Conservation (phyloP, 163 green algal species). For the Coccomyxa subellipsoidea region DNA sequence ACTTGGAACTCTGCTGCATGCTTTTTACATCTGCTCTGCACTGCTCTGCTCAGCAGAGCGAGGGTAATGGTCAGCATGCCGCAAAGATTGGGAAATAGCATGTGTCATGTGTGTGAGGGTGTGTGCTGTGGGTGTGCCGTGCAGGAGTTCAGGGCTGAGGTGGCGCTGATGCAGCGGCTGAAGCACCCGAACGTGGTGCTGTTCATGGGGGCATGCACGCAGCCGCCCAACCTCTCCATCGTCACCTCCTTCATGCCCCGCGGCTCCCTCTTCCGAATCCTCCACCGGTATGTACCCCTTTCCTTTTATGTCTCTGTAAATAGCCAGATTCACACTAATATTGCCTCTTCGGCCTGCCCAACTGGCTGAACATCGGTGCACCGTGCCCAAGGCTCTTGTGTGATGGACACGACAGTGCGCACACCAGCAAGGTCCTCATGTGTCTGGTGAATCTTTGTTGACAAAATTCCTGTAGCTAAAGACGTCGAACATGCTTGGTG, state of each 20-base stretch:
- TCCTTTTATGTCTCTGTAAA: not conserved
- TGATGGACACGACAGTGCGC: not conserved
- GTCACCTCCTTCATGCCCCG: conserved; percentile 86
- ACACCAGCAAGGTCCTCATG: too few species aligned
- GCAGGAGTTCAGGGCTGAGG: conserved; percentile 76
- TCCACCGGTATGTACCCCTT: conserved; percentile 58
- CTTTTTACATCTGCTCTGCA: too few species aligned
- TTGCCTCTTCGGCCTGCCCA: not conserved
- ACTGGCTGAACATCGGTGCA: not conserved
- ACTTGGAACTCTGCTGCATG: too few species aligned
- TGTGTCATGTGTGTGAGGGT: too few species aligned
- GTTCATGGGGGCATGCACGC: conserved; percentile 82
- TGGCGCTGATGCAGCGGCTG: conserved; percentile 84
- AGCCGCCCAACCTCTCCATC: conserved; percentile 79
- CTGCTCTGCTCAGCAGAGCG: too few species aligned
- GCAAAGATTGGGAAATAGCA: too few species aligned
- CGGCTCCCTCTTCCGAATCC: conserved; percentile 80
- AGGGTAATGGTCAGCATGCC: too few species aligned
- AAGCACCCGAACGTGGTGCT: conserved; percentile 78
- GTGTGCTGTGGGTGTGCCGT: not conserved
- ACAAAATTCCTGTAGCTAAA: too few species aligned
- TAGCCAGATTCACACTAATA: not conserved
- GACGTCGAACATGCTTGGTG: not conserved
- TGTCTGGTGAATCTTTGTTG: too few species aligned
- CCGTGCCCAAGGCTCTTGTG: not conserved